phyloP scores from a whole-genome alignment of 176 grass and related monocot species.

The Raddia distichophylla region DNA sequence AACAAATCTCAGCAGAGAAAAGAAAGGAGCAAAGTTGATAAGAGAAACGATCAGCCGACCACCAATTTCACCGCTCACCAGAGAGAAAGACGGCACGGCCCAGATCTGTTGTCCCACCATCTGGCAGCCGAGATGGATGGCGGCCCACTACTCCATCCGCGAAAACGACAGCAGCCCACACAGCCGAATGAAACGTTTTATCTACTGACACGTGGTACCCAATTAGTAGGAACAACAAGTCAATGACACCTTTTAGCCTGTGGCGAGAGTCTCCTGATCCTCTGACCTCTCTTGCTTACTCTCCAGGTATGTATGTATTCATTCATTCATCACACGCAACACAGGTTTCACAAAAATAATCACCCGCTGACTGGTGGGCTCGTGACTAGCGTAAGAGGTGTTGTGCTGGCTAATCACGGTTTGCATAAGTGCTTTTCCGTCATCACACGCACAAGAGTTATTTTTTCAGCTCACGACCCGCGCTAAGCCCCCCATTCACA shows the following conservation, averaged over 20 bases:
- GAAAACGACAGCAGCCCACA: too few species aligned
- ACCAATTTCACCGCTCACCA: too few species aligned
- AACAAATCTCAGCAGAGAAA: too few species aligned
- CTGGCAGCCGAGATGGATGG: not conserved
- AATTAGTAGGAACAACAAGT: not conserved
- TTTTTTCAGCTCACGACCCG: too few species aligned
- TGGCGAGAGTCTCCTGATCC: too few species aligned
- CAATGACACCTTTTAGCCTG: not conserved
- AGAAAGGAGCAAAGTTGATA: too few species aligned
- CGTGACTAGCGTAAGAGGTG: too few species aligned
- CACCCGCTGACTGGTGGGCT: not conserved
- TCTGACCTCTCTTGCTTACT: not conserved
- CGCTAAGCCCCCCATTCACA: not conserved
- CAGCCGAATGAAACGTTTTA: too few species aligned
- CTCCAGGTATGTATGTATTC: too few species aligned
- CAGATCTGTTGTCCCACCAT: not conserved
- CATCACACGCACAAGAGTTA: conserved; percentile 36
- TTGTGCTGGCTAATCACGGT: not conserved
- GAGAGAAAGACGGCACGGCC: too few species aligned
- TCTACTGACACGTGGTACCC: not conserved
- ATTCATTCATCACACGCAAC: not conserved
- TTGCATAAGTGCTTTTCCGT: conserved; percentile 30
- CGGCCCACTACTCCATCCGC: not conserved
- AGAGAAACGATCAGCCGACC: too few species aligned
- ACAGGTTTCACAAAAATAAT: too few species aligned